Evolutionary conservation across 2,329 filamentous ascomycete species (phyloP).

Genomic region (Aspergillus hortae): DNA sequence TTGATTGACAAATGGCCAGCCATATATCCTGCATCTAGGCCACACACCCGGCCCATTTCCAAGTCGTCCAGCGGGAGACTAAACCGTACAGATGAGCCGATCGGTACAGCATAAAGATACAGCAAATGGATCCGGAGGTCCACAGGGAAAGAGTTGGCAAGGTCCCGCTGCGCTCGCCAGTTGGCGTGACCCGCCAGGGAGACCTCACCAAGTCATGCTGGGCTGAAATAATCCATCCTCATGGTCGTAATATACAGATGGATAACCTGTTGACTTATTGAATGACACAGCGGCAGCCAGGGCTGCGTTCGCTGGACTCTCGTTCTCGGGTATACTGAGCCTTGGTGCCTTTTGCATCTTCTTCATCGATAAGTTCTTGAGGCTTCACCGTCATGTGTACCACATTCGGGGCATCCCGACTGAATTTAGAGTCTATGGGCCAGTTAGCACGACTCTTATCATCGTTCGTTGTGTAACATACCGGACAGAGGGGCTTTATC

Average conservation of each 20-base stretch:
- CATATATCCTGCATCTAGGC: slow-evolving; percentile 10
- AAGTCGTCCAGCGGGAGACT: background rate
- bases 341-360: slow-evolving; percentile 68
- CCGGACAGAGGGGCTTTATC: slow-evolving; percentile 83
- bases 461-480: slow-evolving; percentile 44
- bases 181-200: background rate
- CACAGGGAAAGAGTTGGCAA: background rate
- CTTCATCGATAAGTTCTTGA: slow-evolving; percentile 76
- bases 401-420: slow-evolving; percentile 70
- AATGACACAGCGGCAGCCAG: slow-evolving; percentile 64
- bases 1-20: slow-evolving; percentile 7
- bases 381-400: slow-evolving; percentile 94
- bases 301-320: slow-evolving; percentile 54
- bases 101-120: too few relatives aligned
- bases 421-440: slow-evolving; percentile 71
- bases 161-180: background rate
- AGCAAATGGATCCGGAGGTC: background rate
- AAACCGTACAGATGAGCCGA: background rate
- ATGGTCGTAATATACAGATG: background rate
- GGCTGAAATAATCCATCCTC: background rate
- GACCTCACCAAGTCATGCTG: background rate
- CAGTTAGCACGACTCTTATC: background rate
- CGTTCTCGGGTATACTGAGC: slow-evolving; percentile 46
- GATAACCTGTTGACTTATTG: slow-evolving; percentile 37
- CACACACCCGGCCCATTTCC: background rate